These are phyloP conservation scores for Cladosporium phlei DNA, from an alignment of 2,329 filamentous ascomycete species.

Conservation along the genomic window DNA sequence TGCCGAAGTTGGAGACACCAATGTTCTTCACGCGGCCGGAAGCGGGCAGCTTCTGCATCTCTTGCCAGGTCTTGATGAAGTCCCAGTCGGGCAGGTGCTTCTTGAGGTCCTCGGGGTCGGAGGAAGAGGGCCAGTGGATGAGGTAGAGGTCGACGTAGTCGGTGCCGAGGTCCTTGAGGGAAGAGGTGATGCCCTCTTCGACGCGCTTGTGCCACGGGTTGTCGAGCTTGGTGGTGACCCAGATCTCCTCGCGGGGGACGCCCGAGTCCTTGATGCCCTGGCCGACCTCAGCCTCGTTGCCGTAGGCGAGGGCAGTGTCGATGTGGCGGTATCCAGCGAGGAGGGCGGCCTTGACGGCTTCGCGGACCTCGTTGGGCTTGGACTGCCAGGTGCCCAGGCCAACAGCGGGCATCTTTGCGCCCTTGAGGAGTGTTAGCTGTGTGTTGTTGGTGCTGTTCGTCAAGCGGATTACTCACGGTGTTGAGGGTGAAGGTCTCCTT, in stretches of 20 bases:
- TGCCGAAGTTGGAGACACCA: slow-evolving; percentile 71
- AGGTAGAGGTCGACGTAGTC: slow-evolving; percentile 44
- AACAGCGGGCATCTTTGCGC: slow-evolving; percentile 32
- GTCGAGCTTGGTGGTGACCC: slow-evolving; percentile 39
- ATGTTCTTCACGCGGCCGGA: slow-evolving; percentile 64
- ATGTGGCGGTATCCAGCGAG: slow-evolving; percentile 51
- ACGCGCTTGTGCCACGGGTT: slow-evolving; percentile 34
- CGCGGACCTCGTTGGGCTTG: slow-evolving; percentile 35
- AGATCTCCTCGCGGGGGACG: slow-evolving; percentile 35
- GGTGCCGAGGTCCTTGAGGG: slow-evolving; percentile 35
- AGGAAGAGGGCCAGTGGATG: slow-evolving; percentile 41
- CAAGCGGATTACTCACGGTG: slow-evolving; percentile 37
- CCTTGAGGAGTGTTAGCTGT: slow-evolving; percentile 37
- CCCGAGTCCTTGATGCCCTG: slow-evolving; percentile 57
- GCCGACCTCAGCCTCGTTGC: slow-evolving; percentile 72
- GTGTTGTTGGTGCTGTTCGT: background rate
- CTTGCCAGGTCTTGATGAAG: slow-evolving; percentile 56
- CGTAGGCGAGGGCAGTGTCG: slow-evolving; percentile 65
- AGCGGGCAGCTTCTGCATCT: slow-evolving; percentile 57
- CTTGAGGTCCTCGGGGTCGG: slow-evolving; percentile 51
- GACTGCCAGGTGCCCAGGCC: slow-evolving; percentile 39
- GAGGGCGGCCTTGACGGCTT: slow-evolving; percentile 37
- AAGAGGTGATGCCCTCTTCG: slow-evolving; percentile 33
- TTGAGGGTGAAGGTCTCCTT: slow-evolving; percentile 51
- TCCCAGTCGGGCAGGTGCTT: slow-evolving; percentile 70